Conservation (phyloP, 2,329 filamentous ascomycete genomes). For the Microsporum ferrugineum region DNA sequence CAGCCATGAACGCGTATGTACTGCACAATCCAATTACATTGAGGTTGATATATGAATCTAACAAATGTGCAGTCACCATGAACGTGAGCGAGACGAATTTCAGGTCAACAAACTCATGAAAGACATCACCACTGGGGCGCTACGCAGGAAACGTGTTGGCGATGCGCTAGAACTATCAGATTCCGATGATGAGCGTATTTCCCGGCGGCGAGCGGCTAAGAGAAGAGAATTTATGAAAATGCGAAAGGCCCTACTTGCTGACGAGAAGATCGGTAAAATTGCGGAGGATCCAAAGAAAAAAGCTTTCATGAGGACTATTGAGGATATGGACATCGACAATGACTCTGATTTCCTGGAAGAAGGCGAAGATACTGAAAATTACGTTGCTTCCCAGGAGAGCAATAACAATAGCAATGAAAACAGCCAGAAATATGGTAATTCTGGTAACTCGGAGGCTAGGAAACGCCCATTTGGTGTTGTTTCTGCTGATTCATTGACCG, state of each 20-base stretch:
- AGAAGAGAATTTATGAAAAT: conserved; percentile 81
- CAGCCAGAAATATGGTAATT: not conserved
- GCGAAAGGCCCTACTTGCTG: conserved; percentile 74
- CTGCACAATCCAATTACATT: not conserved
- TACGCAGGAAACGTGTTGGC: conserved; percentile 69
- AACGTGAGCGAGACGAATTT: conserved; percentile 71
- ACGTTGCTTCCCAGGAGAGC: conserved; percentile 1
- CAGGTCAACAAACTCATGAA: conserved; percentile 83
- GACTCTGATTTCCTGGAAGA: conserved; percentile 59
- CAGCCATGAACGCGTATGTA: conserved; percentile 79
- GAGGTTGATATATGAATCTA: not conserved
- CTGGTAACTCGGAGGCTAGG: conserved; percentile 18
- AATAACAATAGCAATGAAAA: conserved; percentile 12
- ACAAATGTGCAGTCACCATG: conserved; percentile 51
- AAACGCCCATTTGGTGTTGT: conserved; percentile 30
- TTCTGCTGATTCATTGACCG: conserved; percentile 35
- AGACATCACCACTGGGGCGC: conserved; percentile 78
- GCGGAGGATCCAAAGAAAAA: conserved; percentile 78
- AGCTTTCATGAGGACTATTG: conserved; percentile 81
- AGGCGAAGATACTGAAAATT: conserved; percentile 15
- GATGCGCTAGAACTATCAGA: conserved; percentile 78
- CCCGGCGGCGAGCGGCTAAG: conserved; percentile 67
- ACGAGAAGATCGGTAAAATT: conserved; percentile 84
- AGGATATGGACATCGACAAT: conserved; percentile 60
- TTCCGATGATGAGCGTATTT: conserved; percentile 68